A percentile compares a stretch with the other conserved stretches of the same genome.
phyloP scores from a whole-genome alignment of 768 basidiomycete species.

The Leccinum variicolor region DNA sequence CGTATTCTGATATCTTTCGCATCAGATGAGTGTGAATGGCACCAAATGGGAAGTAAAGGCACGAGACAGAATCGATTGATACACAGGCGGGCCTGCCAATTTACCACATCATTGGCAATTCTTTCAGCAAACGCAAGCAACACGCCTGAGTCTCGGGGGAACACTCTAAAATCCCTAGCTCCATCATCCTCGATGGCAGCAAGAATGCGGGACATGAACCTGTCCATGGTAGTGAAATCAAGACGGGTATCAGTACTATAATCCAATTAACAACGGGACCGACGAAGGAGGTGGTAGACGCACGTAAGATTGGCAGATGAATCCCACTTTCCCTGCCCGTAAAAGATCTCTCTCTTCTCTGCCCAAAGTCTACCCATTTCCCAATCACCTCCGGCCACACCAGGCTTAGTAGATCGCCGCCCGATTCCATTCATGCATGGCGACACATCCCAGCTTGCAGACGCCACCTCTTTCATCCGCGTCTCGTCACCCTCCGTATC shows the following conservation, averaged over 20 bases:
- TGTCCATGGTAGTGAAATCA: slow-evolving; percentile 92
- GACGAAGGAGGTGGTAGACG: slow-evolving; percentile 21
- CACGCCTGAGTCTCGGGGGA: slow-evolving; percentile 77
- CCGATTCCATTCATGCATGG: slow-evolving; percentile 36
- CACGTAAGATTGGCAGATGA: slow-evolving; percentile 80
- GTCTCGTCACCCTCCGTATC: slow-evolving; percentile 71
- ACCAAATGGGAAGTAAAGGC: background rate
- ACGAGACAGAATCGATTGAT: background rate
- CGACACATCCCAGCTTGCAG: slow-evolving; percentile 85
- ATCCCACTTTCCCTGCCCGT: slow-evolving; percentile 77
- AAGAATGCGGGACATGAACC: slow-evolving; percentile 73
- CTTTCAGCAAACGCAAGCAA: slow-evolving; percentile 81
- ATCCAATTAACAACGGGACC: background rate
- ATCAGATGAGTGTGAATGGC: background rate
- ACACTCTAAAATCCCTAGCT: slow-evolving; percentile 76
- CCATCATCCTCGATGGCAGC: slow-evolving; percentile 71
- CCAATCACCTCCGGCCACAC: slow-evolving; percentile 50
- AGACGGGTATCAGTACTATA: slow-evolving; percentile 54
- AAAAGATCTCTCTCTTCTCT: slow-evolving; percentile 93
- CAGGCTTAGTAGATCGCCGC: background rate
- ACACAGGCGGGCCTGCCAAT: slow-evolving; percentile 20
- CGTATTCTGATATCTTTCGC: slow-evolving; percentile 80
- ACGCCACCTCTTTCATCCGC: slow-evolving; percentile 78
- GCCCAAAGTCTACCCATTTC: slow-evolving; percentile 95
- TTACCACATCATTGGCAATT: slow-evolving; percentile 78